Evolutionary conservation across 805 yeast genomes (phyloP), one percentile per base, ranked within the genome.

Genomic region (Saccharomyces jurei): DNA sequence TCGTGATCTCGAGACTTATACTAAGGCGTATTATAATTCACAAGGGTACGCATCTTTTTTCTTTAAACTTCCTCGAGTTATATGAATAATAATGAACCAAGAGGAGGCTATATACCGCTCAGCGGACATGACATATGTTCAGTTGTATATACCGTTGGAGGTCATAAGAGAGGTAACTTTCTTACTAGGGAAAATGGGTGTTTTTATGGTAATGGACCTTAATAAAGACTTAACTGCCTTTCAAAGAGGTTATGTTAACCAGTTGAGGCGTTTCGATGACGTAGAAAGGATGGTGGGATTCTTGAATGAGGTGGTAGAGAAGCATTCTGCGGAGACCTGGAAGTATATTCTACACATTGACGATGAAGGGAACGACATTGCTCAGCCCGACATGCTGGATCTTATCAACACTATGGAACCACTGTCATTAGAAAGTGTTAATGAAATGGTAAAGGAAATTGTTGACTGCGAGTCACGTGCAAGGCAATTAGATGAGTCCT

Each of bases 91-190:
- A 8, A 36, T 36, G 44, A 36, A 36, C 22, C 51, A 56, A 27
- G 75, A 73, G 48, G 77, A 74, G 62, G 74, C 76, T 5, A 71
- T 74, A 25, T 74, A 66, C 68, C 74, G 77, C 75, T 91, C 98
- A 55, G 98, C 99, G 82, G 95, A 87, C 64, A 92, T 94, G 97
- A 84, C 96, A 32, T 82, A 90, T 67, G 91, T 91, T 50, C 96
- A 94, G 73, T 76, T 94, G 61, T 94, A 89, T 70, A 82, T 94
- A 53, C 92, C 98, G 4, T 56, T 64, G 50, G 99, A 94, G 70
- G 84, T 86, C 44, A 82, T 96, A 2, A 77, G 97, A 60, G 96
- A 90, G 53, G 81, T 89, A 46, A 84, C 90, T 21, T 81, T 89
- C 54, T 80, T 87, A 32, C 76, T 94, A 17, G 99, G 99, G 2